Base-by-base conservation (phyloP, 2,329 filamentous ascomycete genomes). In the Seiridium unicorne region DNA sequence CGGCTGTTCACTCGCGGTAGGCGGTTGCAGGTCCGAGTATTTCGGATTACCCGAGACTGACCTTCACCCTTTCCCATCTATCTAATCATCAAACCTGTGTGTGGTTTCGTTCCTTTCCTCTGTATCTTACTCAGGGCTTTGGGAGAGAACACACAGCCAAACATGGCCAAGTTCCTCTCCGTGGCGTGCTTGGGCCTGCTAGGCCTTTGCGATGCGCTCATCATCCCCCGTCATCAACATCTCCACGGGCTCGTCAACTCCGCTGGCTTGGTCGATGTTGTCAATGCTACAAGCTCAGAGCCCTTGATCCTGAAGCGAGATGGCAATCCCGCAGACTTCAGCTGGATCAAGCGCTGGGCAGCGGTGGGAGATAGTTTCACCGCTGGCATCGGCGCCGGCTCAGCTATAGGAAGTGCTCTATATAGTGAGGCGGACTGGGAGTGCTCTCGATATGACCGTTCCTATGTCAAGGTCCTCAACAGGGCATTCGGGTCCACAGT, bases 301-400 rank as follows among this genome's bases (percentile, higher is more conserved):
- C 47, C 53, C 18, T 63, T 26, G 18, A 59, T 8, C 65, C 65
- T 58, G 68, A 64, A 5, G 66, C 67, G 18, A 60, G 70, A 10
- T 47, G 34, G 58, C 35, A n/a, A 55, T 6, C 54, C 59, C 36
- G 31, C 36, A 32, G 65, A 66, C 58, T 68, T 73, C 32, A 47
- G 44, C 48, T 74, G 69, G 69, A 65, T 75, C 40, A 63, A 67
- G 54, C 64, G 65, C 5, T 74, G 69, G 65, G 74, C 72, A 2
- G 73, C 73, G 48, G 65, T 76, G 11, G 74, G 74, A 8, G 74
- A 76, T 62, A 76, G 74, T 59, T 76, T 65, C 58, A 76, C 73
- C 4, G 74, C 74, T 1, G 74, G 74, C 1, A 75, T 76, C 51
- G 74, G 70, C 0, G 62, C 73, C 6, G 68, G 68, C 18, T n/a